A percentile compares a stretch with the other conserved stretches of the same genome.
phyloP scores from a whole-genome alignment of 768 basidiomycete genomes.

The Megacollybia marginata region DNA sequence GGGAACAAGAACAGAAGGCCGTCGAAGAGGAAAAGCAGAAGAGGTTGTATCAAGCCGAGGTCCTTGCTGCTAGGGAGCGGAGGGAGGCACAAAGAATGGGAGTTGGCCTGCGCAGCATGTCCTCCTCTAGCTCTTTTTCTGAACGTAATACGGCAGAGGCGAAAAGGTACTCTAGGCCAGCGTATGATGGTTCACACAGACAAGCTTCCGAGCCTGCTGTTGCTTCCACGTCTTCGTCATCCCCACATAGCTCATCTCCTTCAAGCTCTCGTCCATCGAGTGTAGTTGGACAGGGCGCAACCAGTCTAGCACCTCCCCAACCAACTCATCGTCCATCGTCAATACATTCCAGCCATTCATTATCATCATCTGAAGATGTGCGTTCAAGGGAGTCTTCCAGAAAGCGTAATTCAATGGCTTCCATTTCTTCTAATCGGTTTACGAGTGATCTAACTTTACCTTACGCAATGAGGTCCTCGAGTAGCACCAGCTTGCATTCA shows the following conservation, averaged over 20 bases:
- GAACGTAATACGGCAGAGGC: slow-evolving; percentile 37
- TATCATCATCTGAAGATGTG: slow-evolving; percentile 51
- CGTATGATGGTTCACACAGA: slow-evolving; percentile 34
- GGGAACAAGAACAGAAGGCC: slow-evolving; percentile 45
- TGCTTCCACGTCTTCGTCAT: slow-evolving; percentile 21
- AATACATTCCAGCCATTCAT: slow-evolving; percentile 40
- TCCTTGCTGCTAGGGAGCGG: slow-evolving; percentile 52
- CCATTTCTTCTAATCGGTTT: slow-evolving; percentile 21
- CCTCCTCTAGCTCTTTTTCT: slow-evolving; percentile 29
- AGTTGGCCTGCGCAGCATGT: slow-evolving; percentile 10
- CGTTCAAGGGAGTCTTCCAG: slow-evolving; percentile 31
- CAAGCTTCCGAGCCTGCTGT: slow-evolving; percentile 38
- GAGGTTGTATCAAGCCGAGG: slow-evolving; percentile 47
- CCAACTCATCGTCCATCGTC: slow-evolving; percentile 47
- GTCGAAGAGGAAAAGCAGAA: slow-evolving; percentile 50
- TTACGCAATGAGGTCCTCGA: slow-evolving; percentile 20
- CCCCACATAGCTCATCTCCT: slow-evolving; percentile 38
- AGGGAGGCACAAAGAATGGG: slow-evolving; percentile 54
- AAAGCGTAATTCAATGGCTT: slow-evolving; percentile 34
- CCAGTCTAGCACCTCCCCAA: slow-evolving; percentile 19
- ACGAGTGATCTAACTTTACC: slow-evolving; percentile 14
- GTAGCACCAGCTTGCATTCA: slow-evolving; percentile 26
- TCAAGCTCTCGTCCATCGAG: slow-evolving; percentile 45
- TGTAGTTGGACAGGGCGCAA: slow-evolving; percentile 24
- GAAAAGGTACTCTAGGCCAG: slow-evolving; percentile 28